Evolutionary conservation across 1,284 basidiomycete species (phyloP), one percentile per base, ranked within the genome.

Genomic region (Sporisorium iseilematis-ciliati): DNA sequence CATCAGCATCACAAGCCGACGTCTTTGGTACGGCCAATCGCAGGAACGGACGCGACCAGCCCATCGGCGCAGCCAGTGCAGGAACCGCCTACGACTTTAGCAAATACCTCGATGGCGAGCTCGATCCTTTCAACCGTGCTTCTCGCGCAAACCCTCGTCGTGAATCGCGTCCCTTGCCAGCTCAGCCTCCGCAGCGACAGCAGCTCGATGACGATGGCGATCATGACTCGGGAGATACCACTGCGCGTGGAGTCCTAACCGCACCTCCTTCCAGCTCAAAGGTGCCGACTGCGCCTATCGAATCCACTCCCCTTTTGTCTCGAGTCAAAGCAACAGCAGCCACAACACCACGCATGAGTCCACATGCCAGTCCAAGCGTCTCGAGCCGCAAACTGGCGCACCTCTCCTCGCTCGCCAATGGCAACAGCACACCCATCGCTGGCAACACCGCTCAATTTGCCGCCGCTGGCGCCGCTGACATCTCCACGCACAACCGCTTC

Each of bases 61-160:
- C 66, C 43, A 63, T 65, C 23, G 58, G 65, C 10, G 60, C 45
- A 33, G 60, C 56, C 20, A 46, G 18, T 16, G 48, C 51, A 23
- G 69, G 61, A 41, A 57, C 55, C 46, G 73, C 59, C 3, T 75
- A 75, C 38, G 73, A 75, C 45, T 75, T 75, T 43, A 57, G 48
- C 67, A 75, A 70, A 41, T 75, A 75, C 38, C 67, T 75, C 33
- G 67, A 75, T 20, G 60, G 67, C 33, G 73, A 70, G 26, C 63
- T 75, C 43, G 73, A 75, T 26, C 73, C 73, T 18, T 75, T 75
- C 64, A 75, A 75, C 46, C 67, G 67, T 20, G 67, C 60, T 11
- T 66, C 73, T 10, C 73, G 73, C 23, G 57, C 59, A 20, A 67
- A 75, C 16, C 55, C 52, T 5, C 63, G 73, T 14, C 45, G 66